Conservation (phyloP, 2,329 filamentous ascomycete genomes). For the Paramyrothecium sp. region DNA sequence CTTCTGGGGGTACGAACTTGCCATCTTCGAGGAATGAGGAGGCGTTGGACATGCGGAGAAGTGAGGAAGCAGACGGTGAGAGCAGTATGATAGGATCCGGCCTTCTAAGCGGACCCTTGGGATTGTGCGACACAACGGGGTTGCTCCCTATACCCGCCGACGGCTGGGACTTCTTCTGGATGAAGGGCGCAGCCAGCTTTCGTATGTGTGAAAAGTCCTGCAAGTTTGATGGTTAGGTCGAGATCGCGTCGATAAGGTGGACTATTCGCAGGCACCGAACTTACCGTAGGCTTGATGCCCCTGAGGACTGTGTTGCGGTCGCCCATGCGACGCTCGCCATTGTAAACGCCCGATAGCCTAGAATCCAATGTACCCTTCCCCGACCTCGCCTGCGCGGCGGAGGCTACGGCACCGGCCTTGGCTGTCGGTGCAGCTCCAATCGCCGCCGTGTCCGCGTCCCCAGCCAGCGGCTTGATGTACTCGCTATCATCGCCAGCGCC, state of each 20-base stretch:
- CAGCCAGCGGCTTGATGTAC: slow-evolving; percentile 82
- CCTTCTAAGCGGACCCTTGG: slow-evolving; percentile 47
- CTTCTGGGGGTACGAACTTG: slow-evolving; percentile 74
- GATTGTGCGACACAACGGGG: slow-evolving; percentile 52
- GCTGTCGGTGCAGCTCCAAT: slow-evolving; percentile 36
- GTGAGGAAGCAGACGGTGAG: slow-evolving; percentile 90
- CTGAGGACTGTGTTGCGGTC: slow-evolving; percentile 87
- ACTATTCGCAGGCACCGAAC: slow-evolving; percentile 22
- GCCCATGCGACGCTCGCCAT: slow-evolving; percentile 85
- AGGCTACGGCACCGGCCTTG: slow-evolving; percentile 36
- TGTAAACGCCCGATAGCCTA: slow-evolving; percentile 82
- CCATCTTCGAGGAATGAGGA: slow-evolving; percentile 90
- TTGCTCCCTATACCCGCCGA: slow-evolving; percentile 37
- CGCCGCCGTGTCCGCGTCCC: slow-evolving; percentile 50
- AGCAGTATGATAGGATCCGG: slow-evolving; percentile 92
- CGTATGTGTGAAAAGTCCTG: slow-evolving; percentile 94
- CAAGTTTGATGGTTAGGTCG: neutral
- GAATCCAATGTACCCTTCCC: slow-evolving; percentile 74
- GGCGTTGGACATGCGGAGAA: slow-evolving; percentile 93
- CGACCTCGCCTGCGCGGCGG: slow-evolving; percentile 46
- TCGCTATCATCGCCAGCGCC: slow-evolving; percentile 88
- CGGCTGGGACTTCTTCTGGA: slow-evolving; percentile 57
- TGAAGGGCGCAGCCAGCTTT: slow-evolving; percentile 78
- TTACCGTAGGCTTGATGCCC: slow-evolving; percentile 84
- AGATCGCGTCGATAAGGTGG: neutral